Base-by-base conservation (phyloP, 1,139 yeast species). In the Suhomyces panamericanus region DNA sequence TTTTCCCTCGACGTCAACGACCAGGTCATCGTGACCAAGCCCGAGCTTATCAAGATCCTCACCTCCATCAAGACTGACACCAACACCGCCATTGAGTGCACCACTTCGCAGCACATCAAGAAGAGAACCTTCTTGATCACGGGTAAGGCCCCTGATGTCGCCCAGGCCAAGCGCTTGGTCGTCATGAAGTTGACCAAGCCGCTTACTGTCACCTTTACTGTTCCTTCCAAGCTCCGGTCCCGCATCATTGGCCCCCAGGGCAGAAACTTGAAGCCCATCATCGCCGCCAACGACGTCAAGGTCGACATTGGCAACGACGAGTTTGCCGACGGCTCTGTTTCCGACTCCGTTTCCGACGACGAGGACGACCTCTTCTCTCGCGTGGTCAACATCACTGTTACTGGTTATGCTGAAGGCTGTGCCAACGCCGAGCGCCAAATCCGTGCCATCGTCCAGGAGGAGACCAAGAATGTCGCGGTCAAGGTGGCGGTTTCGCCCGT, bases 221-320 rank as follows among this genome's bases (percentile, higher is more conserved):
- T 93, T 46, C 98, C 99, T 33, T 79, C 93, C 24, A 80, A 80
- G 55, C 78, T 89, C 44, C 81, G 96, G 64, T 78, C 96, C 4
- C 78, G 81, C 47, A 80, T 95, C 51, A 90, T 95, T 67, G 99
- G 99, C 47, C 79, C 93, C 38, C 87, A 85, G 64, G 99, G 99
- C 59, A 78, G 78, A 54, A 86, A 77, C 51, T 80, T 95, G 65
- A 87, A 83, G 60, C 90, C 93, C 48, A 87, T 95, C 55, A 77
- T 87, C 46, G 85, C 78, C 45, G 74, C 80, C 39, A 78, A 87
- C 50, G 87, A 81, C 44, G 89, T 88, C 45, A 85, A 76, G 57
- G 80, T 93, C 60, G 90, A 90, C 58, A 81, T 93, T 58, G 84
- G 83, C 20, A 79, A 71, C 57, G 66, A 66, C 30, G 77, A 71